phyloP scores from a whole-genome alignment of 139 green algal genomes.

The Klebsormidium nitens region DNA sequence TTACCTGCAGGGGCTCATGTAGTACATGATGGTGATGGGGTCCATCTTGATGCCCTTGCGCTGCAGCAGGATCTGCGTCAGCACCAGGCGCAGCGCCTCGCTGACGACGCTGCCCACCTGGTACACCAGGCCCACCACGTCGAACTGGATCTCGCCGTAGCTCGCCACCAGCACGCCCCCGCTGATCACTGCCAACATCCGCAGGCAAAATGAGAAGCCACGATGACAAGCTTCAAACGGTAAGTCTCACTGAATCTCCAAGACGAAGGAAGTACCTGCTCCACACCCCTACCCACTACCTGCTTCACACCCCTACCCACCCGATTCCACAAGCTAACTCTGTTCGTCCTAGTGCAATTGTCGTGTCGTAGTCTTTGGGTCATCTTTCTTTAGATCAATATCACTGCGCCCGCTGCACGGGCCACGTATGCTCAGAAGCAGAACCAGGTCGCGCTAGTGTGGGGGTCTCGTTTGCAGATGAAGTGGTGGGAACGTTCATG shows the following conservation, averaged over 20 bases:
- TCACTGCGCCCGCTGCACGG: no score
- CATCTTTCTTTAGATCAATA: no score
- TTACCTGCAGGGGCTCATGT: conserved; percentile 57
- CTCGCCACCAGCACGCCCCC: conserved; percentile 48
- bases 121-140: conserved; percentile 51
- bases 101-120: conserved; percentile 48
- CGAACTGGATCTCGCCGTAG: conserved; percentile 49
- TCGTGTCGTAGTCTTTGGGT: no score
- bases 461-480: no score
- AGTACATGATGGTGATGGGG: conserved; percentile 52
- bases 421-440: no score
- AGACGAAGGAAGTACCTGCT: not conserved
- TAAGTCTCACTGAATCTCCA: not conserved
- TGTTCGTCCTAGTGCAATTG: no score
- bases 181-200: conserved; percentile 53
- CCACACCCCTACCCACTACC: no score
- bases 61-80: conserved; percentile 56
- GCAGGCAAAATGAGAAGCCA: conserved; percentile 19
- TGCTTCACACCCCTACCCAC: no score
- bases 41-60: conserved; percentile 55
- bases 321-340: no score
- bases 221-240: not conserved
- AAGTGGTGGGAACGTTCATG: no score
- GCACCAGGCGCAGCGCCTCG: conserved; percentile 35
- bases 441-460: no score